Base-by-base conservation (phyloP, 2,329 filamentous ascomycete genomes). In the Sarocladium brachiariae region DNA sequence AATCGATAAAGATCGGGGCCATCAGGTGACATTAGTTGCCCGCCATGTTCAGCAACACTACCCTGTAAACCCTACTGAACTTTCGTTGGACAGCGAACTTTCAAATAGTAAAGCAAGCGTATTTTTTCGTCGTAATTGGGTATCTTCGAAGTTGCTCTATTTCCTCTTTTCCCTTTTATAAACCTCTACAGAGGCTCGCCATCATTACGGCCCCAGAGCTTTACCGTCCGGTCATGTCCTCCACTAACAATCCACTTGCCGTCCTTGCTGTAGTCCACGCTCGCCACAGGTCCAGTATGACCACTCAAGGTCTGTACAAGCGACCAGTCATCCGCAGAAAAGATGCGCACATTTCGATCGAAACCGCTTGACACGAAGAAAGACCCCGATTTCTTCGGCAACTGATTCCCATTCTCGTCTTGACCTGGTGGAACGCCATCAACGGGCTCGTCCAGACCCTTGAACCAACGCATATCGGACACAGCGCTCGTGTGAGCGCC, bases 291-390 rank as follows among this genome's bases (percentile, higher is more conserved):
- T 2, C 89, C 91, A 1, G 90, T 89, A 67, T 99, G 93, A 0
- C 91, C 93, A 59, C 85, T 89, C 52, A 99, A 72, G 14, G 84
- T 89, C 69, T 95, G 95, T 54, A 91, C 83, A 52, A 95, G 70
- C 1, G 87, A 85, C 91, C 93, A 99, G 69, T 99, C 92, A 65
- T 99, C 93, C 2, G 90, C 90, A 6, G 90, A 96, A 69, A 95
- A 97, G 58, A 99, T 79, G 64, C 96, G 96, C 68, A 99, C 86
- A 59, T 90, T 92, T 65, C 87, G 89, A 70, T 99, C 93, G 63
- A 97, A 97, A 0, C 93, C 93, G 58, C 85, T 83, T 2, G 84
- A 90, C 2, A 96, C 85, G 57, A 99, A 86, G 68, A 96, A 96
- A 0, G 91, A 95, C 43, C 91, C 88, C 0, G 89, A 85, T 63